phyloP scores from a whole-genome alignment of 371 early-diverging fungal species.

The Rhizopus delemar region DNA sequence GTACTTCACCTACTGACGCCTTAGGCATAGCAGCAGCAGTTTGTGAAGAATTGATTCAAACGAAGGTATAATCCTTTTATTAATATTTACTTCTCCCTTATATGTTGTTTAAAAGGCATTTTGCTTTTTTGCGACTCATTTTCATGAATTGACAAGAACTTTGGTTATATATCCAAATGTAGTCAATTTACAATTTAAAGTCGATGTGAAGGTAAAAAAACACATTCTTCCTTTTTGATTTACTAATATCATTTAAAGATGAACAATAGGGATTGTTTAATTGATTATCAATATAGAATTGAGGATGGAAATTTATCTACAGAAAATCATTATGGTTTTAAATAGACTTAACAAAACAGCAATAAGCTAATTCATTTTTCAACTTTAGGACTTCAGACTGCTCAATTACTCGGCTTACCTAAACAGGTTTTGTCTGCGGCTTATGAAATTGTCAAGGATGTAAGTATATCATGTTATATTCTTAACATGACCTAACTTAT shows the following conservation, averaged over 20 bases:
- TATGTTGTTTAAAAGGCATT: conserved; percentile 42
- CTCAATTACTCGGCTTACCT: conserved; percentile 48
- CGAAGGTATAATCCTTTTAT: conserved; percentile 34
- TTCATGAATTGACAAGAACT: conserved; percentile 57
- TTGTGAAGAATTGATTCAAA: conserved; percentile 68
- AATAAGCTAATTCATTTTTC: neutral
- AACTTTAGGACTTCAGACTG: conserved; percentile 47
- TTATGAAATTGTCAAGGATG: conserved; percentile 33
- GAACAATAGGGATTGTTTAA: conserved; percentile 20
- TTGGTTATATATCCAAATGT: conserved; percentile 66
- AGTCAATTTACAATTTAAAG: conserved; percentile 64
- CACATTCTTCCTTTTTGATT: neutral
- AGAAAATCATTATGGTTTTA: conserved; percentile 44
- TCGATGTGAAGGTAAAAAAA: conserved; percentile 18
- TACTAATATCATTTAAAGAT: conserved; percentile 13
- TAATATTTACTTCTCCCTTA: neutral
- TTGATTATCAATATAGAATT: conserved; percentile 51
- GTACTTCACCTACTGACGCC: conserved; percentile 84
- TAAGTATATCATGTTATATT: neutral
- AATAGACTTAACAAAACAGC: too few species aligned
- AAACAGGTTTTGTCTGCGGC: conserved; percentile 40
- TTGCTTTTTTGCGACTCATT: conserved; percentile 75
- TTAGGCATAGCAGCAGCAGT: conserved; percentile 80
- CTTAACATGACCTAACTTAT: neutral
- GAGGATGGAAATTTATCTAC: conserved; percentile 38